A percentile compares a stretch with the other conserved stretches of the same genome.
phyloP scores from a whole-genome alignment of 805 yeast genomes.

The Metschnikowia koreensis region DNA sequence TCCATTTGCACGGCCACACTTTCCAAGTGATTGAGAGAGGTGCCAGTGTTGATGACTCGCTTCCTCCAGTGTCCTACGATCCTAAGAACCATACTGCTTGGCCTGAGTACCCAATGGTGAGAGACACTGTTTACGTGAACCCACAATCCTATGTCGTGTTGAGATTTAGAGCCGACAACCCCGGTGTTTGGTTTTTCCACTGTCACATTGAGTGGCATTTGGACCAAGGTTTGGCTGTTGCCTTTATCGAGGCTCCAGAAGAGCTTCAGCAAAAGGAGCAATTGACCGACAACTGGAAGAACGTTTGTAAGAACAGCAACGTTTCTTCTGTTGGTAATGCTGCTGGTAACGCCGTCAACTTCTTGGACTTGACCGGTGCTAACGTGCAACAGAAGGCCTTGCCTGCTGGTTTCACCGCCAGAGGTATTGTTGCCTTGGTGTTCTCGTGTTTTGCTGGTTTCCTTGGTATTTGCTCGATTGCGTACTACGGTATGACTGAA shows the following conservation, averaged over 20 bases:
- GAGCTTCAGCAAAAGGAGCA: slow-evolving; percentile 51
- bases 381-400: slow-evolving; percentile 63
- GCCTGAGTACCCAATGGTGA: slow-evolving; percentile 76
- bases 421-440: slow-evolving; percentile 91
- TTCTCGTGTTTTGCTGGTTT: slow-evolving; percentile 87
- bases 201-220: slow-evolving; percentile 99
- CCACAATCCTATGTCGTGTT: slow-evolving; percentile 84
- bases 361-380: slow-evolving; percentile 69
- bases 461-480: slow-evolving; percentile 74
- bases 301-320: slow-evolving; percentile 58
- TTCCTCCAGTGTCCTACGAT: slow-evolving; percentile 56
- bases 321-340: slow-evolving; percentile 74
- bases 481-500: slow-evolving; percentile 84
- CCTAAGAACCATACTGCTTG: slow-evolving; percentile 40
- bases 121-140: slow-evolving; percentile 78
- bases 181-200: slow-evolving; percentile 99
- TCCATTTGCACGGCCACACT: slow-evolving; percentile 93
- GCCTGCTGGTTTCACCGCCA: slow-evolving; percentile 90
- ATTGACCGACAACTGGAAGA: slow-evolving; percentile 58
- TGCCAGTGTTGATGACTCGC: slow-evolving; percentile 53
- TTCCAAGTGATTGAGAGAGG: slow-evolving; percentile 84
- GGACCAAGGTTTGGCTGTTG: slow-evolving; percentile 86
- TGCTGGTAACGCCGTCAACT: slow-evolving; percentile 70
- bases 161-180: slow-evolving; percentile 89
- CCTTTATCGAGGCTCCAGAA: slow-evolving; percentile 79